Percentiles rank a stretch among this genome's conserved stretches.
phyloP scores from a whole-genome alignment of 2,329 filamentous ascomycete genomes.

The Xylariaceae sp. region DNA sequence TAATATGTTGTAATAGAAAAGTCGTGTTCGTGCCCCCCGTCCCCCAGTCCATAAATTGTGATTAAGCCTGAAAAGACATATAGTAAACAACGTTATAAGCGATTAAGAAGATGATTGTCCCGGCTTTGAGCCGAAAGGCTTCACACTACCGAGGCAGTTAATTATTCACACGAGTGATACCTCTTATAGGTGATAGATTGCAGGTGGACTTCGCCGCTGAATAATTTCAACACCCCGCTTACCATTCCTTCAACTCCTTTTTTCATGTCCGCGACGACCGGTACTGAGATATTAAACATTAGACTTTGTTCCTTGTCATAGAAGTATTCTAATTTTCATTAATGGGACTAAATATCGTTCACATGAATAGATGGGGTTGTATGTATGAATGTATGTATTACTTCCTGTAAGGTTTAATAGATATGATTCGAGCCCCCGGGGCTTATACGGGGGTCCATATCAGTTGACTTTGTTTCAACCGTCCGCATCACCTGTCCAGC shows the following conservation, averaged over 20 bases:
- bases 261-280: conserved; percentile 3
- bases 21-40: not conserved
- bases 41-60: conserved; percentile 2
- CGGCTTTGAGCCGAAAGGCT: not conserved
- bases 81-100: not conserved
- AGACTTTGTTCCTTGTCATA: not conserved
- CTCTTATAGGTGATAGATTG: conserved; percentile 4
- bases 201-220: conserved; percentile 2
- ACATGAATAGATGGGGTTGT: not conserved
- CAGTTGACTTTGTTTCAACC: not conserved
- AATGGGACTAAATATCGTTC: not conserved
- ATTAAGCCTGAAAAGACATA: conserved; percentile 4
- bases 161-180: conserved; percentile 1
- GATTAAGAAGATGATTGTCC: not conserved
- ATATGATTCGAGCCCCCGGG: not conserved
- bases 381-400: not conserved
- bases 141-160: not conserved
- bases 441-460: too few species aligned
- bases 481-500: not conserved
- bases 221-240: conserved; percentile 11
- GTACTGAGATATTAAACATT: conserved; percentile 1
- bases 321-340: not conserved
- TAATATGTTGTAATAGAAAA: not conserved
- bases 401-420: not conserved
- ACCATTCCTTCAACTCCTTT: not conserved